These are phyloP conservation scores for Cucurbita maxima DNA, from an alignment of 306 rosid species.

Conservation along the genomic window DNA sequence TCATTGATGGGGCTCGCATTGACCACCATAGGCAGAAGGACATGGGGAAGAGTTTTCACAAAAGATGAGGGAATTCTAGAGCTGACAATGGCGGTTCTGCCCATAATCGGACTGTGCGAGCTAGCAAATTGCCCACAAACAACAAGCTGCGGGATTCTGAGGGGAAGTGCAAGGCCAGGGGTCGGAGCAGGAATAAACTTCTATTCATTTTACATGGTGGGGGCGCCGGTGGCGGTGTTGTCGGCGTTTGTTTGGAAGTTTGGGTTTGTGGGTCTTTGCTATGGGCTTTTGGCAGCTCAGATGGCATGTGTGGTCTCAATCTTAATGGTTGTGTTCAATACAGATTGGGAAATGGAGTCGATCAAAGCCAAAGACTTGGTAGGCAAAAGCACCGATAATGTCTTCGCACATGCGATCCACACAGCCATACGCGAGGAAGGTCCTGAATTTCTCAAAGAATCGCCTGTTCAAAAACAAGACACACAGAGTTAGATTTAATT, in stretches of 20 bases:
- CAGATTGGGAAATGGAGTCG: constrained; percentile 58
- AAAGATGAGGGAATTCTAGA: constrained; percentile 34
- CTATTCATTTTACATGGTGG: constrained; percentile 51
- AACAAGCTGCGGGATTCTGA: constrained; percentile 47
- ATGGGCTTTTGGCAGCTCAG: constrained; percentile 54
- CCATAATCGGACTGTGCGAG: constrained; percentile 53
- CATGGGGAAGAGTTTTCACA: constrained; percentile 51
- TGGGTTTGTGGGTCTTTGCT: constrained; percentile 56
- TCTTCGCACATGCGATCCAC: not conserved
- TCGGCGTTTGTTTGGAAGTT: constrained; percentile 33
- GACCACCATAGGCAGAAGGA: constrained; percentile 40
- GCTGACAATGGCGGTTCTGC: constrained; percentile 32
- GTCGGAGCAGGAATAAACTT: constrained; percentile 45
- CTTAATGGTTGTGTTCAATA: constrained; percentile 29
- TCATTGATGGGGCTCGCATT: constrained; percentile 33
- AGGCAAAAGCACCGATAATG: constrained; percentile 14
- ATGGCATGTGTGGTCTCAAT: constrained; percentile 40
- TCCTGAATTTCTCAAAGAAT: constrained; percentile 2
- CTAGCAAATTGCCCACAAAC: constrained; percentile 59
- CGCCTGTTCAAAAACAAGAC: not conserved
- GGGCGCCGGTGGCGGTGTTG: constrained; percentile 44
- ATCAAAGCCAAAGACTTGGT: constrained; percentile 43
- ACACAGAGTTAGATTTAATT: not conserved
- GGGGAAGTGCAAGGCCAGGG: constrained; percentile 66
- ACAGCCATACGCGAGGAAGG: constrained; percentile 2